These are phyloP conservation scores for Primulina eburnea DNA, from an alignment of 257 asterid genomes.

Conservation along the genomic window DNA sequence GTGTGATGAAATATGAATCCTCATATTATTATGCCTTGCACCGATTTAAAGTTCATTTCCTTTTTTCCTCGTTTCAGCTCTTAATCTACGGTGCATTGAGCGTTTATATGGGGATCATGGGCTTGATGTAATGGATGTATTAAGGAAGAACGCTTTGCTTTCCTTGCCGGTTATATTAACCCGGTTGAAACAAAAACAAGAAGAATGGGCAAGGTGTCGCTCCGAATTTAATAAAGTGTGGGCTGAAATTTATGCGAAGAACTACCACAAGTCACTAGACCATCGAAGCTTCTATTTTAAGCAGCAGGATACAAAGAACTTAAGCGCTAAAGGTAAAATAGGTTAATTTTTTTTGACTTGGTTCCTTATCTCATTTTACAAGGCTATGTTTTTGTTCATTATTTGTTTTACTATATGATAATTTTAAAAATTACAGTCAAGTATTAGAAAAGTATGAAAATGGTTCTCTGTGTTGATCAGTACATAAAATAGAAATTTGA, in stretches of 20 bases:
- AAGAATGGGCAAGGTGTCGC: constrained; percentile 95
- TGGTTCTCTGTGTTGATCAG: not conserved
- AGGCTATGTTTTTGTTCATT: constrained; percentile 23
- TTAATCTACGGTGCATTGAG: constrained; percentile 88
- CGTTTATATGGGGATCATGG: constrained; percentile 99
- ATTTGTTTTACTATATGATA: constrained; percentile 7
- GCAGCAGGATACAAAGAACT: constrained; percentile 92
- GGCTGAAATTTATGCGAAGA: constrained; percentile 90
- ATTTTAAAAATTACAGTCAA: constrained; percentile 2
- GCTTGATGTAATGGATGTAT: constrained; percentile 91
- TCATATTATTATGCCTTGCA: constrained; percentile 26
- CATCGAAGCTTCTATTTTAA: constrained; percentile 94
- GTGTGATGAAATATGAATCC: constrained; percentile 17
- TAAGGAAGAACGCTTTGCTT: constrained; percentile 74
- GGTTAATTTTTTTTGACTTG: constrained; percentile 25
- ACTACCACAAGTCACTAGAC: constrained; percentile 93
- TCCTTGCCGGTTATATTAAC: constrained; percentile 84
- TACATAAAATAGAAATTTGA: constrained; percentile 11
- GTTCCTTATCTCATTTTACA: constrained; percentile 25
- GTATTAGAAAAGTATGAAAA: constrained; percentile 11
- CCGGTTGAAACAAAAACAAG: constrained; percentile 93
- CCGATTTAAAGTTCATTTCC: constrained; percentile 26
- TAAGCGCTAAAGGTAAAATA: constrained; percentile 83
- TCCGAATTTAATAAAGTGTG: constrained; percentile 92
- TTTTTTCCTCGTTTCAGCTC: constrained; percentile 45